Evolutionary conservation across 2,329 filamentous ascomycete species (phyloP), one percentile per base, ranked within the genome.

Genomic region (Cercospora sojina): DNA sequence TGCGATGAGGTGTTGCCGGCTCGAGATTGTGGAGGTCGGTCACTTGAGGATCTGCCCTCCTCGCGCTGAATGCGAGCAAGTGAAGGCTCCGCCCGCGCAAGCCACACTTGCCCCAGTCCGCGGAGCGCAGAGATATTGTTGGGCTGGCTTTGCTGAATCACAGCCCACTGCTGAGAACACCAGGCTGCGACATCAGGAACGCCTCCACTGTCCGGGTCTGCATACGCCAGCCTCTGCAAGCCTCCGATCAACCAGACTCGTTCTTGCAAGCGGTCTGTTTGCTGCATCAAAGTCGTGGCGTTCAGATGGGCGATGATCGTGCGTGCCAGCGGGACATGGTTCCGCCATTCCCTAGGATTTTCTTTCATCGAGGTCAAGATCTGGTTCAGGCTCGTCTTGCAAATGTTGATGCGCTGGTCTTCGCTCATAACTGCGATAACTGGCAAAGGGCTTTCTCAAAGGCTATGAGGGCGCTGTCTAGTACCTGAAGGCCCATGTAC

Each of bases 71-170:
- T 85, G 62, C 79, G 80, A 32, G 82, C 78, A 23, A 86, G 75
- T 35, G 77, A 78, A 64, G 78, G 80, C 69, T 86, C 84, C n/a
- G 84, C 80, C 71, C 81, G 81, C 51, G 80, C 77, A 1, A 85
- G 77, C 84, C 84, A 86, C 53, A 81, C 81, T 27, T 80, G 76
- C 18, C 83, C 84, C 20, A 85, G 76, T 3, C 83, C 84, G 83
- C 70, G 55, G 43, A 84, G 76, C 3, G 80, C 77, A 1, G 79
- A 77, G 16, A 81, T 74, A 67, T 83, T 80, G 1, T 80, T 76
- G 10, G 82, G 78, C 59, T 83, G 79, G 32, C 79, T 74, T 63
- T 81, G 77, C 8, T 83, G 74, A 10, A 86, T 72, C 32, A 75
- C 73, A 29, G 85, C 75, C 78, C 81, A 83, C 62, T 83, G 79